Evolutionary conservation across 169 alveolate species (phyloP).

Genomic region (Plasmodium billcollinsi): DNA sequence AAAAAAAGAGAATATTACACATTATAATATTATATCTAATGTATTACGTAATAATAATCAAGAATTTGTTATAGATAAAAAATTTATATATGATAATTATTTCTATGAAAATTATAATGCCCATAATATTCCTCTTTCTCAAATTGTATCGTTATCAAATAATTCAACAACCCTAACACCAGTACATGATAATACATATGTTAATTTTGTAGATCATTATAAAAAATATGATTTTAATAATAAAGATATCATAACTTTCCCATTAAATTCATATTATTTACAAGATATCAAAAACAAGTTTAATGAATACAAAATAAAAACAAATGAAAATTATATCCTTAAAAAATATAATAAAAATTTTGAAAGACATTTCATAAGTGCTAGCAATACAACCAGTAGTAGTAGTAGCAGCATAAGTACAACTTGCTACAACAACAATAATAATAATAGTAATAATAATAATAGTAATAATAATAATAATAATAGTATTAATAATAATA

Average conservation of each 20-base stretch:
- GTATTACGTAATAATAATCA: slow-evolving; percentile 4
- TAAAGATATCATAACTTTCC: neutral
- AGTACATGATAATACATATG: neutral
- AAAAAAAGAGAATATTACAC: slow-evolving; percentile 28
- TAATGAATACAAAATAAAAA: slow-evolving; percentile 15
- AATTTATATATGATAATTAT: slow-evolving; percentile 6
- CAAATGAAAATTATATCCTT: slow-evolving; percentile 14
- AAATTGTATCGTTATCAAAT: neutral
- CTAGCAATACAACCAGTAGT: neutral
- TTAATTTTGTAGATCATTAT: slow-evolving; percentile 1
- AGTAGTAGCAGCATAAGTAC: neutral
- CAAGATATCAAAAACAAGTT: slow-evolving; percentile 25
- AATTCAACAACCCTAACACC: neutral
- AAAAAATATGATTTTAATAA: neutral
- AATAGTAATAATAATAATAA: neutral
- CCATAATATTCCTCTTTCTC: neutral
- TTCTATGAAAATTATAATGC: neutral
- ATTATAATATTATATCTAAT: slow-evolving; percentile 1
- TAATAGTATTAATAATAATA: neutral
- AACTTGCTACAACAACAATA: neutral
- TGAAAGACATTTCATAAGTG: too few relatives aligned
- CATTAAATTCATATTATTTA: slow-evolving; percentile 11
- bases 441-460: too few relatives aligned
- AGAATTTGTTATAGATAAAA: slow-evolving; percentile 24
- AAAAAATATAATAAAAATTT: neutral